These are phyloP conservation scores for Trichosporon sp. DNA, from an alignment of 1,284 basidiomycete genomes.

Conservation along the genomic window DNA sequence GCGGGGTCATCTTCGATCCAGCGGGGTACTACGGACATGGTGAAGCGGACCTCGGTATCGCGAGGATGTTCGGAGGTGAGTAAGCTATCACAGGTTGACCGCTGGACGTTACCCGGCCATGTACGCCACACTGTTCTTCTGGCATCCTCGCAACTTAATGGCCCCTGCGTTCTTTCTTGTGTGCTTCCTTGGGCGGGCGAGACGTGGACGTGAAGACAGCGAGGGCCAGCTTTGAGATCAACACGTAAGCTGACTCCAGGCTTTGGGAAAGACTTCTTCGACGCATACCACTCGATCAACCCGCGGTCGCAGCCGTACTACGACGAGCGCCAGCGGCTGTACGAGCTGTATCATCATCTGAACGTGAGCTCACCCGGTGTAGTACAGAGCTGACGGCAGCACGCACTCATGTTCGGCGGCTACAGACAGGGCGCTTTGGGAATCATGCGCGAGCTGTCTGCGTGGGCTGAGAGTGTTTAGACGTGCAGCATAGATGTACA, in stretches of 20 bases:
- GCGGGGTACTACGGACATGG: constrained; percentile 81
- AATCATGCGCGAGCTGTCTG: constrained; percentile 47
- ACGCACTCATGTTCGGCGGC: constrained; percentile 54
- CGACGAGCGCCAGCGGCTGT: constrained; percentile 69
- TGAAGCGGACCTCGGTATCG: constrained; percentile 82
- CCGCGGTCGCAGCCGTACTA: constrained; percentile 76
- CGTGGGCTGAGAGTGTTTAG: constrained; percentile 39
- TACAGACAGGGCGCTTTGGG: constrained; percentile 44
- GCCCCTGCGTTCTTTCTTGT: too few relatives aligned
- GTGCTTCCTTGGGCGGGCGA: background rate
- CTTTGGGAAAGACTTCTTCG: constrained; percentile 70
- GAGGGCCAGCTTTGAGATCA: too few relatives aligned
- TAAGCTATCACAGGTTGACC: background rate
- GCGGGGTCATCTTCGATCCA: constrained; percentile 75
- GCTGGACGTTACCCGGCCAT: too few relatives aligned
- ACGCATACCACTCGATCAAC: constrained; percentile 69
- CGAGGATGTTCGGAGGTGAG: constrained; percentile 74
- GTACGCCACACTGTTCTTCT: too few relatives aligned
- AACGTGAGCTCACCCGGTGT: constrained; percentile 58
- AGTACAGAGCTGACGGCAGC: constrained; percentile 36
- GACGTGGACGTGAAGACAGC: background rate
- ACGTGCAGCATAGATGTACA: too few relatives aligned
- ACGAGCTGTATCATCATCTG: constrained; percentile 84
- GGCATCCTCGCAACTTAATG: too few relatives aligned
- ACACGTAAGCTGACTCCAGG: constrained; percentile 52